Conservation (phyloP, 495 filamentous ascomycete genomes). For the Hypoxylon perforatum region DNA sequence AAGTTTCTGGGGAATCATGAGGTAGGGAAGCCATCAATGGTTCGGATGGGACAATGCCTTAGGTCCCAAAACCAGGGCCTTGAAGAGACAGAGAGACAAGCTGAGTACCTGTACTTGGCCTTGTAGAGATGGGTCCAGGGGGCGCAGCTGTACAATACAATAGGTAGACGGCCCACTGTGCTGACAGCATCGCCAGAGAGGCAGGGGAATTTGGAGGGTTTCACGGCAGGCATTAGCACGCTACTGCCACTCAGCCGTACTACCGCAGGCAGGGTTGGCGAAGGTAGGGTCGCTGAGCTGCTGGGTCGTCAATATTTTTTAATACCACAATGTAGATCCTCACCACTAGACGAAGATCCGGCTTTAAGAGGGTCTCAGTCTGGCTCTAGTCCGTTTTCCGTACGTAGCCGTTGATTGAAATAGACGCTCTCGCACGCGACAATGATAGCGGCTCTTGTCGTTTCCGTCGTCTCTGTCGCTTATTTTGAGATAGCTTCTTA, state of each 20-base stretch:
- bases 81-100: constrained; percentile 2
- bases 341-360: constrained; percentile 24
- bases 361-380: constrained; percentile 21
- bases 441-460: neutral
- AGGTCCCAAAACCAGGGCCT: neutral
- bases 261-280: constrained; percentile 9
- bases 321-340: constrained; percentile 32
- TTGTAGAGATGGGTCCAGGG: constrained; percentile 19
- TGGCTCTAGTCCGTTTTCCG: neutral
- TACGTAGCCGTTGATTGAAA: constrained; percentile 6
- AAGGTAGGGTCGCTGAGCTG: too few relatives aligned
- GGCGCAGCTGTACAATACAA: constrained; percentile 34
- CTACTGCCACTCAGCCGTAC: constrained; percentile 30
- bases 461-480: constrained; percentile 15
- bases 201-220: constrained; percentile 25
- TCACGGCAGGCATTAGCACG: constrained; percentile 36
- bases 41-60: constrained; percentile 13
- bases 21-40: neutral
- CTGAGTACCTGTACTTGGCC: constrained; percentile 18
- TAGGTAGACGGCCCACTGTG: constrained; percentile 15
- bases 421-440: neutral
- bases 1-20: neutral
- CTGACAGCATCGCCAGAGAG: constrained; percentile 3
- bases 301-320: too few relatives aligned
- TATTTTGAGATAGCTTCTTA: constrained; percentile 2